Base-by-base conservation (phyloP, 78 protist genomes). In the Dictyostelium capitatum region DNA sequence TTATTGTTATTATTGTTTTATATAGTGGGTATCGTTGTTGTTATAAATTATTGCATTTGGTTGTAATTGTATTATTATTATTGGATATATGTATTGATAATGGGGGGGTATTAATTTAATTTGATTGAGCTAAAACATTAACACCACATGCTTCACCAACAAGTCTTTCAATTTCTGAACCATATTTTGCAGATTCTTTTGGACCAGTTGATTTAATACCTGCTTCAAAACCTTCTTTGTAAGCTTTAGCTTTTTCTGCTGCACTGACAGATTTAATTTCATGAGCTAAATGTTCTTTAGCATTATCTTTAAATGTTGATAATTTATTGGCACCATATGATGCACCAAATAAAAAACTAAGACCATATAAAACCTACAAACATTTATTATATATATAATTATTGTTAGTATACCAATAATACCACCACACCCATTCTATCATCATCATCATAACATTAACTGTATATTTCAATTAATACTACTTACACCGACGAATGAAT, bases 401-500 rank as follows among this genome's bases (percentile, higher is more conserved):
- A 23, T 15, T 41, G 23, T 74, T n/a, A 20, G 53, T 23, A 73
- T 4, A 10, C 12, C 43, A n/a, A n/a, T n/a, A n/a, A n/a, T n/a
- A 37, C 43, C 43, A 37, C 43, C 43, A 37, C 2, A 37, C 1
- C 43, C 2, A 37, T 2, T 37, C 43, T 37, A 37, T 37, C 43
- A 37, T 37, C 1, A 3, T 37, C 43, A 37, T 37, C 43, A 37
- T 37, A 1, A 37, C 2, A 37, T 37, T 37, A 37, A 37, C 6
- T 37, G 43, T 37, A 37, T 37, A 37, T 37, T 37, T 37, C 43
- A 37, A 37, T 37, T 37, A 25, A 10, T 28, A 48, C 15, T 20
- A 79, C 83, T 79, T 79, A 79, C 83, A 79, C 83, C 83, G 59
- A 79, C 83, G 43, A 79, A 79, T 37, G 83, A 28, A 28, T 79